phyloP scores from a whole-genome alignment of 192 early-diverging fungal genomes.

The Linnemannia zychae region DNA sequence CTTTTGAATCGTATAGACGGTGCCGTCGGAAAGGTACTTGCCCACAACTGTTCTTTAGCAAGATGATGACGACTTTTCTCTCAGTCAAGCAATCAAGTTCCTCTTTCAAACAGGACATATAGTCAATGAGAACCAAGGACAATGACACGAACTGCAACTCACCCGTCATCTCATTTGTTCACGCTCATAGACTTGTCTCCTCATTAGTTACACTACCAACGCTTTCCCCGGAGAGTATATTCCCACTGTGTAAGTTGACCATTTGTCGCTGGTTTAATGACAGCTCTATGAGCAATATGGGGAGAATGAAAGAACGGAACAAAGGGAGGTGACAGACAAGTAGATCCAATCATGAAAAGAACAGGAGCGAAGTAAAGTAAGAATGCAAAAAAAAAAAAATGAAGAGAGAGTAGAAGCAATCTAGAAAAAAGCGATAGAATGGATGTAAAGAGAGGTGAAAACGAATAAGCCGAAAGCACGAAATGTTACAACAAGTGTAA shows the following conservation, averaged over 20 bases:
- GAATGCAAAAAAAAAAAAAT: no score
- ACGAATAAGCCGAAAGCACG: no score
- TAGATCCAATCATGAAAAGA: no score
- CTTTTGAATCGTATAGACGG: constrained; percentile 18
- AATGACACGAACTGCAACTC: not conserved
- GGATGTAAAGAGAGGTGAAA: no score
- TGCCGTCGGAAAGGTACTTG: constrained; percentile 42
- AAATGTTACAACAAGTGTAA: no score
- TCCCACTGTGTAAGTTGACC: constrained; percentile 94
- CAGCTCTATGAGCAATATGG: not conserved
- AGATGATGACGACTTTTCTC: not conserved
- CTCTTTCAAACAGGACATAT: no score
- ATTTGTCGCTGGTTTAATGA: not conserved
- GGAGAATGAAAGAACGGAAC: not conserved
- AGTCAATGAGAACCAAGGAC: not conserved
- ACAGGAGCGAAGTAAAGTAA: no score
- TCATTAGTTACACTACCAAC: constrained; percentile 99
- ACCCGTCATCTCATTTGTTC: constrained; percentile 76
- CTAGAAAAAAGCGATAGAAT: no score
- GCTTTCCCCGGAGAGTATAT: constrained; percentile 99
- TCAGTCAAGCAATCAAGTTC: not conserved
- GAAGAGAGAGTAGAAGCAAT: no score
- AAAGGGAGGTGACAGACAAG: no score
- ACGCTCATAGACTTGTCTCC: constrained; percentile 95
- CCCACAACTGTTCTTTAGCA: not conserved